Conservation (phyloP, 257 asterid species). For the Handroanthus guayacan region DNA sequence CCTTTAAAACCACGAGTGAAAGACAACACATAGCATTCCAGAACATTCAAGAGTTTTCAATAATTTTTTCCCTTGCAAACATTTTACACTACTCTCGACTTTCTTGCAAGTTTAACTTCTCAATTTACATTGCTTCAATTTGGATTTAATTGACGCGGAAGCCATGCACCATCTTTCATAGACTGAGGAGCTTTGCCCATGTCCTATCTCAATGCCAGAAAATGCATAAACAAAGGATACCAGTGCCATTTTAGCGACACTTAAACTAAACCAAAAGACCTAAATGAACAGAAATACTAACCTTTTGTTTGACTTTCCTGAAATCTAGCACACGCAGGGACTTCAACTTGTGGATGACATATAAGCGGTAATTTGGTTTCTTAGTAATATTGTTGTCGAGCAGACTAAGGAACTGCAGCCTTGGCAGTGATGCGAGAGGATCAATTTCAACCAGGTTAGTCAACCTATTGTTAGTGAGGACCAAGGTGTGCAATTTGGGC, state of each 20-base stretch:
- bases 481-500: conserved; percentile 92
- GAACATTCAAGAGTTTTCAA: not conserved
- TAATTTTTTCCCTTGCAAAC: not conserved
- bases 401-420: conserved; percentile 89
- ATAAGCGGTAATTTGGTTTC: conserved; percentile 95
- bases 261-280: not conserved
- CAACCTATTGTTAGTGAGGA: conserved; percentile 91
- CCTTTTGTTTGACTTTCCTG: conserved; percentile 95
- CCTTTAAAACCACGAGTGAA: not conserved
- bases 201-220: not conserved
- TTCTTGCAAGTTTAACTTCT: not conserved
- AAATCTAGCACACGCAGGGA: conserved; percentile 85
- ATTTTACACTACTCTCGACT: not conserved
- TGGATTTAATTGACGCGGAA: not conserved
- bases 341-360: conserved; percentile 94
- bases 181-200: not conserved
- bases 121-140: conserved; percentile 10
- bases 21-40: not conserved
- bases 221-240: not conserved
- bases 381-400: conserved; percentile 91
- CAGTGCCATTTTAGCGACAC: not conserved
- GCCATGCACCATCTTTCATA: not conserved
- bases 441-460: conserved; percentile 94
- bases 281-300: conserved; percentile 41
- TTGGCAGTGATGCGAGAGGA: conserved; percentile 88